phyloP scores from a whole-genome alignment of 78 protist genomes.

The Dictyostelium discoideum region DNA sequence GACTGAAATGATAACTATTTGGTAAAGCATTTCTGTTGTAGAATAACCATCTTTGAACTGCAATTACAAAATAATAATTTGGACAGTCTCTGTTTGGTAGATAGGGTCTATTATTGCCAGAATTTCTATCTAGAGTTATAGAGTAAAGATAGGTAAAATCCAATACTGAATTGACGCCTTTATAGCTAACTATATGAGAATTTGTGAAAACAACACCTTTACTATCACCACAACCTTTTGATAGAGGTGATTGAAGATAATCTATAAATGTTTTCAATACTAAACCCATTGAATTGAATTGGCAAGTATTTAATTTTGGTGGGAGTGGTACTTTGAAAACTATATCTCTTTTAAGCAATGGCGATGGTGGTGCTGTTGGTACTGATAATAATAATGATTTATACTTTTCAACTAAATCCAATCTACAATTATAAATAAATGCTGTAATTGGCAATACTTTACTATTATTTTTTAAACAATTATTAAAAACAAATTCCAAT shows the following conservation, averaged over 20 bases:
- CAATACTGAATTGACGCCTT: not conserved
- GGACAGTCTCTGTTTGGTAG: not conserved
- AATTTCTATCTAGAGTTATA: no score
- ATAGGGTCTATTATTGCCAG: no score
- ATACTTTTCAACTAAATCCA: not conserved
- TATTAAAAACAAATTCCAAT: not conserved
- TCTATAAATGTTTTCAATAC: not conserved
- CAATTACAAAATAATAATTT: not conserved
- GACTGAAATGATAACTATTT: no score
- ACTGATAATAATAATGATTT: not conserved
- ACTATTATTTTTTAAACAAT: not conserved
- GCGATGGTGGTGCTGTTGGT: no score
- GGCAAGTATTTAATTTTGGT: not conserved
- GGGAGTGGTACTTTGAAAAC: not conserved
- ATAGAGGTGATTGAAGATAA: not conserved
- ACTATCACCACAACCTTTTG: not conserved
- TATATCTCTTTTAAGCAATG: not conserved
- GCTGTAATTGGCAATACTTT: not conserved
- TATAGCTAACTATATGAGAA: not conserved
- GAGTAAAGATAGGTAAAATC: not conserved
- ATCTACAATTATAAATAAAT: not conserved
- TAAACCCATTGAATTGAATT: not conserved
- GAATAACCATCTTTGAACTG: not conserved
- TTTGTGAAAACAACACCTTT: not conserved
- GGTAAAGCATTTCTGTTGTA: not conserved